These are phyloP conservation scores for Tetrahymena malaccensis DNA, from an alignment of 73 alveolate species.

Conservation along the genomic window DNA sequence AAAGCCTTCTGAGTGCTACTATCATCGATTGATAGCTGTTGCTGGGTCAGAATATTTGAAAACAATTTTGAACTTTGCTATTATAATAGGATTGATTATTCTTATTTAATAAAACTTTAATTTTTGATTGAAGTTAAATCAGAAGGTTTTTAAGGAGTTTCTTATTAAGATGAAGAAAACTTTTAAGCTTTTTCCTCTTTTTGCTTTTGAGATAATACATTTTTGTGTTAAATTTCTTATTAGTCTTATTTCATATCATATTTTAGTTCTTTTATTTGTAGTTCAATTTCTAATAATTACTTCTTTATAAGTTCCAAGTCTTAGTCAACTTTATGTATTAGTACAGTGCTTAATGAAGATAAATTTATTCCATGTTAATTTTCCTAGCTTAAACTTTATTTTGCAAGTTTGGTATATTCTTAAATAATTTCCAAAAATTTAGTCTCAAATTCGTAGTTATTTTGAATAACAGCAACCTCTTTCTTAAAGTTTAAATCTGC, in stretches of 20 bases:
- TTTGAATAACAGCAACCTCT: not conserved
- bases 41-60: not conserved
- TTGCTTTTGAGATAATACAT: not conserved
- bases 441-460: not conserved
- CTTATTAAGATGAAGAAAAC: not conserved
- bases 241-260: not conserved
- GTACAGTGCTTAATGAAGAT: not conserved
- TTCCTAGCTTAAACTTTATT: not conserved
- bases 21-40: not conserved
- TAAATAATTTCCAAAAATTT: not conserved
- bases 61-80: not conserved
- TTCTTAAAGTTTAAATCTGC: not conserved
- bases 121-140: not conserved
- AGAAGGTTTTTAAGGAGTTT: not conserved
- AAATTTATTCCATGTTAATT: not conserved
- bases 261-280: not conserved
- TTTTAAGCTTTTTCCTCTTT: not conserved
- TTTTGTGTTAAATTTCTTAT: not conserved
- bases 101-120: not conserved
- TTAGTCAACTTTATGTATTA: not conserved
- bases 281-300: not conserved
- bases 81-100: not conserved
- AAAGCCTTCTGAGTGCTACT: not conserved
- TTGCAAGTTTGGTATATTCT: not conserved
- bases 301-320: not conserved